Base-by-base conservation (phyloP, 1,284 basidiomycete species). In the Nidula niveotomentosa region DNA sequence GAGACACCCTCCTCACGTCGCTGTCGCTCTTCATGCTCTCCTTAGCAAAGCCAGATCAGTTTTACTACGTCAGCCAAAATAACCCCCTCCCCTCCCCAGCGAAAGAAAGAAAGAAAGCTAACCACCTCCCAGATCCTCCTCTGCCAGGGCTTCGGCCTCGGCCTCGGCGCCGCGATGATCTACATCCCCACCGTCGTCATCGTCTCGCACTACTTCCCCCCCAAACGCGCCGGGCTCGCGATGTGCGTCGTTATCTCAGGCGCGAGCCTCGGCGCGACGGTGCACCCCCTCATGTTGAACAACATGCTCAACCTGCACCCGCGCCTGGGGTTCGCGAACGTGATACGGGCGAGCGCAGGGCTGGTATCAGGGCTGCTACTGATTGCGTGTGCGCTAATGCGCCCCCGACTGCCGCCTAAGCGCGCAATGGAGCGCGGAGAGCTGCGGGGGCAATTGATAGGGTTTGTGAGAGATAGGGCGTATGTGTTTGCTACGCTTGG, bases 141-240 rank as follows among this genome's bases (percentile, higher is more conserved):
- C 34, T 68, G 74, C 0, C 79, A 82, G 62, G 79, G 72, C 9
- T 62, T 82, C 36, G 76, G 76, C 1, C 68, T 76, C 39, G 80
- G 79, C 7, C 52, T 69, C 6, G 66, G 67, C 1, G 56, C 61
- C 34, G 69, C 68, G 30, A n/a, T 71, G 39, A 58, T 65, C 10
- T 70, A 68, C 49, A 61, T 69, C 3, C 62, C 65, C 2, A 67
- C 68, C 64, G 65, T 81, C 46, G 74, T 72, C 34, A 71, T 81
- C 56, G 67, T 76, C n/a, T 69, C 70, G 0, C 79, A 81, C 56
- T 76, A 81, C 62, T 82, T 79, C 61, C 66, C 66, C 17, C 60
- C 58, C 9, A 70, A 69, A 35, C 70, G 77, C 23, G 67, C 79
- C 0, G 23, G 23, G 23, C 67, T 80, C n/a, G 79, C 76, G 0